phyloP scores from a whole-genome alignment of 2,329 filamentous ascomycete genomes.

The Fusarium pseudonygamai region DNA sequence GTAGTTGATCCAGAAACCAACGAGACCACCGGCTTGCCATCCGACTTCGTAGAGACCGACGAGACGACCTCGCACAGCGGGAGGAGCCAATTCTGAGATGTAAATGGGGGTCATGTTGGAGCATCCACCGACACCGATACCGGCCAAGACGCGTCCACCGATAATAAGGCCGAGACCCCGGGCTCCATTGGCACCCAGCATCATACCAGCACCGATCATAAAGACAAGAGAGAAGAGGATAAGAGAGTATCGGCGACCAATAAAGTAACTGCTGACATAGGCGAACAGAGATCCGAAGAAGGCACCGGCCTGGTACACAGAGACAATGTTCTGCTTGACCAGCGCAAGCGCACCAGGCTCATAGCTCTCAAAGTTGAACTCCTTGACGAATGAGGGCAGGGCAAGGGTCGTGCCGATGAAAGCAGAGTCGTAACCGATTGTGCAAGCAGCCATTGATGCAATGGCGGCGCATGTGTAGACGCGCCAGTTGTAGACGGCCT shows the following conservation, averaged over 20 bases:
- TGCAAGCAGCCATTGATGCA: slow-evolving; percentile 66
- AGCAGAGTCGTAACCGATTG: slow-evolving; percentile 73
- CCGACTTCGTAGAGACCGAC: slow-evolving; percentile 74
- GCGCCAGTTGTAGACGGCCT: slow-evolving; percentile 69
- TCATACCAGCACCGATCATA: slow-evolving; percentile 75
- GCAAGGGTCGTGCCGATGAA: slow-evolving; percentile 83
- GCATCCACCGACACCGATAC: slow-evolving; percentile 69
- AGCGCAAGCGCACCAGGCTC: slow-evolving; percentile 60
- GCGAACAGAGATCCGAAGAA: slow-evolving; percentile 82
- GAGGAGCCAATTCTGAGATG: slow-evolving; percentile 68
- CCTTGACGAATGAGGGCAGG: slow-evolving; percentile 72
- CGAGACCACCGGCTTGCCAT: slow-evolving; percentile 70
- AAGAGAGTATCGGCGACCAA: slow-evolving; percentile 73
- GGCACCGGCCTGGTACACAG: slow-evolving; percentile 82
- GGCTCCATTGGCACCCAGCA: slow-evolving; percentile 71
- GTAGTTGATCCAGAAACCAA: slow-evolving; percentile 74
- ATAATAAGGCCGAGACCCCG: slow-evolving; percentile 73
- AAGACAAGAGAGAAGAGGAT: slow-evolving; percentile 71
- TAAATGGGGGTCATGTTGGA: slow-evolving; percentile 72
- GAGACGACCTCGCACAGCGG: slow-evolving; percentile 70
- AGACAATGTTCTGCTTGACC: slow-evolving; percentile 79
- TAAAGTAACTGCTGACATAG: slow-evolving; percentile 71
- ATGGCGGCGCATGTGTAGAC: slow-evolving; percentile 64
- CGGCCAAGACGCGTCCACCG: slow-evolving; percentile 69
- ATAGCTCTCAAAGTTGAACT: slow-evolving; percentile 71